Base-by-base conservation (phyloP, 108 stramenopile species). In the Cyclostephanos tholiformis region DNA sequence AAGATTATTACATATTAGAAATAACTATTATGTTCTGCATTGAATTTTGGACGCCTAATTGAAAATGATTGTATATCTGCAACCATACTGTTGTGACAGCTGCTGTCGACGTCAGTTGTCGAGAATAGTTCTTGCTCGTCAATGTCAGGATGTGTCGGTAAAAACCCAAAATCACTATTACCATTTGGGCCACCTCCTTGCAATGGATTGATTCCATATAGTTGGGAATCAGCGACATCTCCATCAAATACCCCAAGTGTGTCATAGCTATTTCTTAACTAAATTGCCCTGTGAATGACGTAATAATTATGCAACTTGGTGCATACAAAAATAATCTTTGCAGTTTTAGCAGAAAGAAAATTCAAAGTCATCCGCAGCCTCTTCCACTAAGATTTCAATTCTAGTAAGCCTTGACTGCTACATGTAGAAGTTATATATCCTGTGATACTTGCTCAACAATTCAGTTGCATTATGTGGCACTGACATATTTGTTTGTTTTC, bases 221-320 rank as follows among this genome's bases (percentile, higher is more conserved):
- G n/a, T 25, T 22, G 23, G 8, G 52, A 19, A 53, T 53, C 14
- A 53, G 20, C 52, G 4, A 6, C 8, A 20, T 53, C 52, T 4
- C 14, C 7, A 53, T 22, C 4, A 6, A 53, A 53, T 25, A 22
- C 23, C 25, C 52, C 52, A 8, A 53, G 19, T 53, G 23, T 53
- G 1, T 8, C 52, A 53, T 25, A 22, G 6, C 11, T 19, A 6
- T 20, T 4, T 25, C 20, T 7, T 25, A 6, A 0, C 23, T 53
- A 17, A 17, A 10, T 53, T 8, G 41, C 4, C 41, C 9, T 41
- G 41, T 19, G 52, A 25, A 53, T 53, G 8, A 22, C 20, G n/a
- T n/a, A n/a, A 53, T 25, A 53, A 19, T 53, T 53, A 53, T 53
- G 52, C 52, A 53, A 53, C n/a, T 53, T 53, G 4, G 52, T 53